phyloP scores from a whole-genome alignment of 495 filamentous ascomycete species.

The Tuber borchii region DNA sequence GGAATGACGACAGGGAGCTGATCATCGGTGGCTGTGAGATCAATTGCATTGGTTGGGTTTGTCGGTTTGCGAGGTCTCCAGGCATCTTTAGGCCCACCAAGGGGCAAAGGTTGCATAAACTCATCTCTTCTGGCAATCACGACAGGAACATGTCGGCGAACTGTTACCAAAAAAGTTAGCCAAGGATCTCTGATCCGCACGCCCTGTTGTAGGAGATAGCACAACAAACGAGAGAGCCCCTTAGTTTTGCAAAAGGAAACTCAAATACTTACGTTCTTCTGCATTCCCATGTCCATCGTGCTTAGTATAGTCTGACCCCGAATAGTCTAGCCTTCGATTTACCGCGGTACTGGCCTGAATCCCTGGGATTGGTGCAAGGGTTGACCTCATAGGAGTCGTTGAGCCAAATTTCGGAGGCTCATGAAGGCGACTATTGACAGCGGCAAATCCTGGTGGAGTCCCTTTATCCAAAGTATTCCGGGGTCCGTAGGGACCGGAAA shows the following conservation, averaged over 20 bases:
- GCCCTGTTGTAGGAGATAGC: neutral
- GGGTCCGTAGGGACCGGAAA: constrained; percentile 33
- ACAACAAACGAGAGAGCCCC: neutral
- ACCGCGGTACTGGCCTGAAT: constrained; percentile 9
- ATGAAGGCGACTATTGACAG: constrained; percentile 5
- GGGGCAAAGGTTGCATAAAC: constrained; percentile 37
- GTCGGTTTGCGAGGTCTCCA: constrained; percentile 30
- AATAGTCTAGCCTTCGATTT: neutral
- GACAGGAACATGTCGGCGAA: constrained; percentile 4
- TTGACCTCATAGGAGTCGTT: constrained; percentile 38
- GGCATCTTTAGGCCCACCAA: constrained; percentile 23
- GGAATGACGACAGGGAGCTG: constrained; percentile 25
- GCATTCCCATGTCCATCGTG: neutral
- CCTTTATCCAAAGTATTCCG: constrained; percentile 31
- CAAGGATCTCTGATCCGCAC: neutral
- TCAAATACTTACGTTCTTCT: neutral
- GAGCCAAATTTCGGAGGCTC: constrained; percentile 33
- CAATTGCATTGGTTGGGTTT: constrained; percentile 9
- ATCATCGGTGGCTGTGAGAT: constrained; percentile 22
- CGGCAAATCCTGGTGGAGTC: constrained; percentile 18
- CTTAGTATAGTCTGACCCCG: neutral
- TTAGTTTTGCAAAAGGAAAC: neutral
- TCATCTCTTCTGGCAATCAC: constrained; percentile 24
- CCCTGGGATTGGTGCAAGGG: constrained; percentile 17
- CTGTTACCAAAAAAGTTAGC: neutral